phyloP scores from a whole-genome alignment of 139 green algal genomes.

The Chlorella sorokiniana region DNA sequence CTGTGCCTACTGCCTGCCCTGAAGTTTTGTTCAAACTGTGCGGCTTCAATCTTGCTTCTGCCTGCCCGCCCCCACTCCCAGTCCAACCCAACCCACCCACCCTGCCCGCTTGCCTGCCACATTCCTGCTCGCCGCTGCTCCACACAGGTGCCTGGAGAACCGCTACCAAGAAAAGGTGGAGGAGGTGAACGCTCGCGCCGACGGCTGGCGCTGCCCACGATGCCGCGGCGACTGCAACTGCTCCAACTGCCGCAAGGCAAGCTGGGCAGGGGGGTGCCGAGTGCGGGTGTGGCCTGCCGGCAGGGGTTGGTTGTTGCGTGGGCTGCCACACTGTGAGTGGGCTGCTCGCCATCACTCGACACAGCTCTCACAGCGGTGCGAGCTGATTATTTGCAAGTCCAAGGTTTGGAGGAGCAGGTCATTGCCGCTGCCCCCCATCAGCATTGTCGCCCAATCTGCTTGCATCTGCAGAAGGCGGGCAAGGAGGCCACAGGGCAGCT shows the following conservation, averaged over 20 bases:
- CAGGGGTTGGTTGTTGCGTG: too few species aligned
- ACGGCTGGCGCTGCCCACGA: constrained; percentile 57
- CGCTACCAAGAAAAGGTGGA: constrained; percentile 52
- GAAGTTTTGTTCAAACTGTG: background rate
- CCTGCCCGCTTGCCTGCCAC: too few species aligned
- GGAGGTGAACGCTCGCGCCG: constrained; percentile 11
- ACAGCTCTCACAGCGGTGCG: too few species aligned
- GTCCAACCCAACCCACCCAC: background rate
- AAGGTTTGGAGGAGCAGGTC: too few species aligned
- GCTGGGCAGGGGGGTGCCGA: background rate
- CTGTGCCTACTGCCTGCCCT: background rate
- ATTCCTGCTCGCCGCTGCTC: background rate
- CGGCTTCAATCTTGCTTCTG: background rate
- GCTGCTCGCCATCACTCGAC: too few species aligned
- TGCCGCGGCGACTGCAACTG: constrained; percentile 62
- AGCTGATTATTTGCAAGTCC: too few species aligned
- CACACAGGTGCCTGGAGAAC: constrained; percentile 53
- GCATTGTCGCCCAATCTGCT: background rate
- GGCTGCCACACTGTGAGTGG: too few species aligned
- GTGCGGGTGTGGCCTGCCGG: too few species aligned
- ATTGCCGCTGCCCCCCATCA: background rate
- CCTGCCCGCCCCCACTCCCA: background rate
- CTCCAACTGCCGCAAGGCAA: constrained; percentile 66
- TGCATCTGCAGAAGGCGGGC: constrained; percentile 48
- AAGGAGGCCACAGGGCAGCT: constrained; percentile 60